Evolutionary conservation across 2,329 filamentous ascomycete genomes (phyloP).

Genomic region (Lasiodiplodia gonubiensis): DNA sequence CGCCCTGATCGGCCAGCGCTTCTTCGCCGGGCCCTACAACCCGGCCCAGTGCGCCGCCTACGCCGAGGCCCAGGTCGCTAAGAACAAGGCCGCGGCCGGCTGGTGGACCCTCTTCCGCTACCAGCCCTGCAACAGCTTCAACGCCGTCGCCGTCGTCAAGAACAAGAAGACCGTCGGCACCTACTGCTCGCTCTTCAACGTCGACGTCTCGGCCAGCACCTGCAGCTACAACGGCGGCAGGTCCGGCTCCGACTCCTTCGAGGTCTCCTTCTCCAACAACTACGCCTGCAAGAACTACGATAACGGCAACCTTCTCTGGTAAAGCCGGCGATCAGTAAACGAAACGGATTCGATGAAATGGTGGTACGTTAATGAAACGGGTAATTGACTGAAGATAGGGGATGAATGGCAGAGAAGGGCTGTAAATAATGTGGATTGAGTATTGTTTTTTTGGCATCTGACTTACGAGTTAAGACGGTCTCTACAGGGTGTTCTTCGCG

Average conservation of each 20-base stretch:
- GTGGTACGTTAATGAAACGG: not conserved
- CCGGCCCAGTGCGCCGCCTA: slow-evolving; percentile 39
- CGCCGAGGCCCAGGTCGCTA: slow-evolving; percentile 32
- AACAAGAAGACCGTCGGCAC: slow-evolving; percentile 35
- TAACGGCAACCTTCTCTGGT: not conserved
- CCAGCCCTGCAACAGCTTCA: slow-evolving; percentile 42
- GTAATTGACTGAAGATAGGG: not conserved
- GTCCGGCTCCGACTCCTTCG: slow-evolving; percentile 6
- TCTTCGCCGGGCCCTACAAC: slow-evolving; percentile 41
- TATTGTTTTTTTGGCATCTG: not conserved
- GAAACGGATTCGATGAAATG: not conserved
- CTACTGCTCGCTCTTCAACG: slow-evolving; percentile 36
- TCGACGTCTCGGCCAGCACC: not conserved
- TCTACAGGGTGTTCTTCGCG: slow-evolving; percentile 11
- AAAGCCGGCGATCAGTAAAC: not conserved
- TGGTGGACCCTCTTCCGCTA: slow-evolving; percentile 14
- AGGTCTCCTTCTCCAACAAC: slow-evolving; percentile 6
- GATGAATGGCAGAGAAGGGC: not conserved
- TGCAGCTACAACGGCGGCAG: slow-evolving; percentile 1
- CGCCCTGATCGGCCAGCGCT: slow-evolving; percentile 37
- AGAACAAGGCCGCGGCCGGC: slow-evolving; percentile 10
- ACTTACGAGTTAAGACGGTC: slow-evolving; percentile 8
- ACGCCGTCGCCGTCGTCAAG: slow-evolving; percentile 42
- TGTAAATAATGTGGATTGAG: not conserved
- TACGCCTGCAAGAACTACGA: slow-evolving; percentile 11